A percentile compares a stretch with the other conserved stretches of the same genome.
Conservation (phyloP, 176 grass and related monocot genomes). For the Alopecurus myosuroides region DNA sequence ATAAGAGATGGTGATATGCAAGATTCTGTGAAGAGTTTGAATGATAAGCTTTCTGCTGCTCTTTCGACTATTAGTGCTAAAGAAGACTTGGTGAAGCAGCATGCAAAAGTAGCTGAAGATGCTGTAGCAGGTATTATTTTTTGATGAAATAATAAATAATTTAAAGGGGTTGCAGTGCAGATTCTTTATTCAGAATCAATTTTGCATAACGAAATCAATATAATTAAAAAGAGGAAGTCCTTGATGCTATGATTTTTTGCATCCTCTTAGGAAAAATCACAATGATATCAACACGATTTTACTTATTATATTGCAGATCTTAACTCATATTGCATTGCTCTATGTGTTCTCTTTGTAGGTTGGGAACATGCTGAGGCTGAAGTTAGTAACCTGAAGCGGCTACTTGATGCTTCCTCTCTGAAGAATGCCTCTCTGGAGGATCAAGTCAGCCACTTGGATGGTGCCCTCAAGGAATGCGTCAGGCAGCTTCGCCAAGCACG, state of each 20-base stretch:
- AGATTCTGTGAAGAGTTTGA: constrained; percentile 75
- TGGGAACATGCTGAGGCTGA: constrained; percentile 96
- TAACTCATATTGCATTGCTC: constrained; percentile 3
- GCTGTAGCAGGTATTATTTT: constrained; percentile 74
- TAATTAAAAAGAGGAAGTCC: background rate
- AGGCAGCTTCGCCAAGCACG: constrained; percentile 81
- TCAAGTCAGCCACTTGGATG: constrained; percentile 72
- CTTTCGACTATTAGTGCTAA: constrained; percentile 77
- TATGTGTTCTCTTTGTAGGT: constrained; percentile 41
- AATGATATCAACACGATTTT: background rate
- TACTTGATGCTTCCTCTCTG: constrained; percentile 65
- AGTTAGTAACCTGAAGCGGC: constrained; percentile 61
- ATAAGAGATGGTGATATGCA: constrained; percentile 26
- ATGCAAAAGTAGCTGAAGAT: constrained; percentile 95
- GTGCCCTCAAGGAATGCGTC: constrained; percentile 93
- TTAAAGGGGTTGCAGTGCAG: background rate
- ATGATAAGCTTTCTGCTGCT: constrained; percentile 77
- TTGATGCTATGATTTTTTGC: background rate
- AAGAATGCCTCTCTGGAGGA: constrained; percentile 68
- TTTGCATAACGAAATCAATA: background rate
- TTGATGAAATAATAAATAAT: background rate
- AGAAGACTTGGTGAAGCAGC: constrained; percentile 95
- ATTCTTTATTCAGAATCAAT: constrained; percentile 2
- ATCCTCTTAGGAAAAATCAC: background rate
- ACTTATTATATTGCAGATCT: background rate